Evolutionary conservation across 2,329 filamentous ascomycete species (phyloP).

Genomic region (Tolypocladium tundrense): DNA sequence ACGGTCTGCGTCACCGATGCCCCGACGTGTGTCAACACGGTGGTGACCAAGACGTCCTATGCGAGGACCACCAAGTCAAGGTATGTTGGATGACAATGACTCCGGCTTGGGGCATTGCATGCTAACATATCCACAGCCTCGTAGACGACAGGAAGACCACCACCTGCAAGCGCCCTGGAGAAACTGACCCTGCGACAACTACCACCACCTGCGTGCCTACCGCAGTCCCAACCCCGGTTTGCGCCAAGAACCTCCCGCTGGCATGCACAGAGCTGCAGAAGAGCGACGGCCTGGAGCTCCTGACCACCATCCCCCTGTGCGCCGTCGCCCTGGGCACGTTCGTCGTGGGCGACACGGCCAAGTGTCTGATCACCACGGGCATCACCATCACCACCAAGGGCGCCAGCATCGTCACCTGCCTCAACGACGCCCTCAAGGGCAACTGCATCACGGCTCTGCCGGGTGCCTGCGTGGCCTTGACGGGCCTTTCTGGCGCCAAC

Average conservation of each 20-base stretch:
- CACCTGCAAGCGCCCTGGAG: too few species aligned
- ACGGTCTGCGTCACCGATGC: conserved; percentile 5
- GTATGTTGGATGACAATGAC: not conserved
- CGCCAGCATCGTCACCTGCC: conserved; percentile 1
- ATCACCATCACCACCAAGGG: not conserved
- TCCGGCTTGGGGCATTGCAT: not conserved
- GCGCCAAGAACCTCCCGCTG: conserved; percentile 1
- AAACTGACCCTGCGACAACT: not conserved
- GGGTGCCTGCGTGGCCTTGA: conserved; percentile 1
- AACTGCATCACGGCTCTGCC: conserved; percentile 6
- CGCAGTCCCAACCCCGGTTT: not conserved
- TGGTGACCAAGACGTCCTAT: conserved; percentile 3
- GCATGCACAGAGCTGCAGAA: conserved; percentile 1
- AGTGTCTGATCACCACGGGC: conserved; percentile 1
- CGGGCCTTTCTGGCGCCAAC: not conserved
- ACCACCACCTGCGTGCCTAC: not conserved
- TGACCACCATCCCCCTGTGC: conserved; percentile 1
- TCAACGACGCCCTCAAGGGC: not conserved
- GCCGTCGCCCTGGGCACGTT: conserved; percentile 1
- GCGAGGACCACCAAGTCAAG: not conserved
- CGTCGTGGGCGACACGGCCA: not conserved
- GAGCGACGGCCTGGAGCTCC: conserved; percentile 1
- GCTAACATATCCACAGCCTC: too few species aligned
- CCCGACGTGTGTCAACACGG: conserved; percentile 3
- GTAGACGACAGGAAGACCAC: not conserved